Evolutionary conservation across 1,284 basidiomycete species (phyloP).

Genomic region (Cryptococcus sp.): DNA sequence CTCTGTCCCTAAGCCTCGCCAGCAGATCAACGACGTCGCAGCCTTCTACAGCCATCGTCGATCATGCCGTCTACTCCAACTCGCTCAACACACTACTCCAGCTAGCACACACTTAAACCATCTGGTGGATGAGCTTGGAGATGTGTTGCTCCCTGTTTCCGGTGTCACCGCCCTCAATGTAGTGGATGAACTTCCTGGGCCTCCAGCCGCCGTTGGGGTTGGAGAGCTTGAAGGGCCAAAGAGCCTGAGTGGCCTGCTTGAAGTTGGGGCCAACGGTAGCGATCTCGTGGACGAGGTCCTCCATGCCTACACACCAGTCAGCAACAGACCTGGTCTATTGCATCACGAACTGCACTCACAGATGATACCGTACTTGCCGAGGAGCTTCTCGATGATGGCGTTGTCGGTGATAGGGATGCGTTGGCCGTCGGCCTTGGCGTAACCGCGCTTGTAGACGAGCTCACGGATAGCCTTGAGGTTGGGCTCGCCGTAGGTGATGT

Average conservation of each 20-base stretch:
- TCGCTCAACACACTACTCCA: slow-evolving; percentile 1
- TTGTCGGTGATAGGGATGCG: slow-evolving; percentile 96
- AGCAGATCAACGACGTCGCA: background rate
- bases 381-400: slow-evolving; percentile 83
- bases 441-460: slow-evolving; percentile 99
- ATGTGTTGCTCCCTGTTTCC: slow-evolving; percentile 95
- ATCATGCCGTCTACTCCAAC: background rate
- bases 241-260: slow-evolving; percentile 95
- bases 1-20: slow-evolving; percentile 15
- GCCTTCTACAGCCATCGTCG: too few species aligned
- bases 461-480: slow-evolving; percentile 97
- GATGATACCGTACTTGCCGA: slow-evolving; percentile 95
- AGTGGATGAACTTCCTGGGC: slow-evolving; percentile 94
- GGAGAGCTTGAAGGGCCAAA: slow-evolving; percentile 99
- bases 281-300: slow-evolving; percentile 98
- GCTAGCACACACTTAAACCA: slow-evolving; percentile 67
- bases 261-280: slow-evolving; percentile 95
- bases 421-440: slow-evolving; percentile 98
- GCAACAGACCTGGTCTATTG: background rate
- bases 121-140: slow-evolving; percentile 95
- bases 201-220: slow-evolving; percentile 99
- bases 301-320: slow-evolving; percentile 58
- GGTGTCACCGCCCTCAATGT: slow-evolving; percentile 86
- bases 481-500: slow-evolving; percentile 88
- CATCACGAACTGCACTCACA: slow-evolving; percentile 55